Conservation (phyloP, 1,139 yeast genomes). For the Yamadazyma friedrichii region DNA sequence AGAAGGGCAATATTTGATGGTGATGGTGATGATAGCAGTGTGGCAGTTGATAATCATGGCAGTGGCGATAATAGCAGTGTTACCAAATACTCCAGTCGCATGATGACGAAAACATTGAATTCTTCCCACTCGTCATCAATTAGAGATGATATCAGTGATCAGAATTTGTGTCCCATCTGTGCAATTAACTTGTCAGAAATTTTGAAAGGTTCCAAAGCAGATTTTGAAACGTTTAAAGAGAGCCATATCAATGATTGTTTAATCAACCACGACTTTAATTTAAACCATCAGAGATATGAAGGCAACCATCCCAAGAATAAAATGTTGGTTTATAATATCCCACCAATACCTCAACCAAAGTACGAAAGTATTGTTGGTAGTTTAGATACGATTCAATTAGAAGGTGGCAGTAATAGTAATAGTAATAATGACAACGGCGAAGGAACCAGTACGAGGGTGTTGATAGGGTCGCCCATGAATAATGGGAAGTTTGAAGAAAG, state of each 20-base stretch:
- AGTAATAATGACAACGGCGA: not conserved
- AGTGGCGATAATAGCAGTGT: conserved; percentile 13
- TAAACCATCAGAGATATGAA: conserved; percentile 50
- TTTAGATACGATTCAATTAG: conserved; percentile 1
- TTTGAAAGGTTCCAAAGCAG: conserved; percentile 45
- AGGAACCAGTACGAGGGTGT: not conserved
- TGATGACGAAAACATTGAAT: conserved; percentile 18
- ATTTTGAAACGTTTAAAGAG: conserved; percentile 53
- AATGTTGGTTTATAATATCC: conserved; percentile 79
- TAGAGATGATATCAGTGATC: conserved; percentile 27
- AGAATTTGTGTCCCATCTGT: conserved; percentile 46
- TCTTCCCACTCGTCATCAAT: conserved; percentile 15
- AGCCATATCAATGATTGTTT: conserved; percentile 72
- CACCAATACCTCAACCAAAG: conserved; percentile 51
- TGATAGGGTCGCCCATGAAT: not conserved
- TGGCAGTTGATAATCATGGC: not conserved
- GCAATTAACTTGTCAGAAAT: conserved; percentile 48
- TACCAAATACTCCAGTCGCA: conserved; percentile 25
- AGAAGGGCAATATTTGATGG: conserved; percentile 37
- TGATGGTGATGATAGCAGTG: not conserved
- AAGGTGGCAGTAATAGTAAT: not conserved
- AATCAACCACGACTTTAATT: conserved; percentile 60
- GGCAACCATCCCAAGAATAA: conserved; percentile 54
- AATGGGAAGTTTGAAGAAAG: not conserved
- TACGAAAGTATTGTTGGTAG: conserved; percentile 28